Base-by-base conservation (phyloP, 768 basidiomycete genomes). In the Russula brevipes region DNA sequence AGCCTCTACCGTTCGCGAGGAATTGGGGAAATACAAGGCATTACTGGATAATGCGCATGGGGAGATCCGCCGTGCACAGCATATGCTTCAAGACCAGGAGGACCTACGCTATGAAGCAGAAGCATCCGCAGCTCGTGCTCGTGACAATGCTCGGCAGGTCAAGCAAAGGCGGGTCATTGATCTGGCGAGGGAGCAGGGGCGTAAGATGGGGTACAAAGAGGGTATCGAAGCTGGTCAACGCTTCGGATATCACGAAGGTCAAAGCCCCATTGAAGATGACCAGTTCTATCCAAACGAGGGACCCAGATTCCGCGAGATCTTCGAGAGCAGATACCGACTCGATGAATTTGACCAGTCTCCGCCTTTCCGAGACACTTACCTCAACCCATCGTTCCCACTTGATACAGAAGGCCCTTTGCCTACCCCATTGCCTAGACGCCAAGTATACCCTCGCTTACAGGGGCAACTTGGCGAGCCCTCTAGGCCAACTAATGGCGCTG, bases 31-130 rank as follows among this genome's bases (percentile, higher is more conserved):
- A 64, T 80, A 81, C 72, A 79, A 80, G 67, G 57, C 76, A 7
- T 77, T 81, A 63, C 73, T 78, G 54, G 76, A 78, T 17, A 78
- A 73, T 63, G 80, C 80, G 0, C 78, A 80, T 64, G 72, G 73
- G 36, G 79, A 81, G 64, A 77, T 82, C 33, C 70, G 72, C 47
- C 73, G 77, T 2, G 79, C 77, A 0, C 77, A 79, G 55, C 75
- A 75, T 31, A 73, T 79, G 44, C 73, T 82, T 39, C 74, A 76
- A 70, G 75, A 77, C 54, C 72, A 79, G 35, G 77, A 79, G 51
- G 69, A 73, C 4, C 73, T 78, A 67, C 74, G 79, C 30, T 73
- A 77, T 56, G 76, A 76, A 61, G 80, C 80, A 4, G 81, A 82
- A 60, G 76, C 78, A 0, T 73, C 76, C 8, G 80, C 81, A 1